Evolutionary conservation across 768 basidiomycete species (phyloP).

Genomic region (Kwoniella bestiolae): DNA sequence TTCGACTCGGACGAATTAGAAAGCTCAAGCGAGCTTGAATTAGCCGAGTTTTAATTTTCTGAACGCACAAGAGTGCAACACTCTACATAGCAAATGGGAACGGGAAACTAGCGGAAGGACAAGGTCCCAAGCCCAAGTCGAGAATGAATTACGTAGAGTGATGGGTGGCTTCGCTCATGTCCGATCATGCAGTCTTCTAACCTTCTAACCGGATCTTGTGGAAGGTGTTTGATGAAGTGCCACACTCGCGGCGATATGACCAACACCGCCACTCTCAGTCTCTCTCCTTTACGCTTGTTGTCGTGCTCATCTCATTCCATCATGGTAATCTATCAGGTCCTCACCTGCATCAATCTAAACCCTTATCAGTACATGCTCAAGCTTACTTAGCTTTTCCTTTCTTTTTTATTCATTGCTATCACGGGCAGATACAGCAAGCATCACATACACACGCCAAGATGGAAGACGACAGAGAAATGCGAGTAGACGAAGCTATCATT

Average conservation of each 20-base stretch:
- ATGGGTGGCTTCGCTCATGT: too few species aligned
- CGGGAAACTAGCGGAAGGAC: too few species aligned
- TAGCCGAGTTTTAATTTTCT: too few species aligned
- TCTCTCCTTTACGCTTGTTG: neutral
- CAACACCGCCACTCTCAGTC: neutral
- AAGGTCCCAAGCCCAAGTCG: too few species aligned
- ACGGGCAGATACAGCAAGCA: neutral
- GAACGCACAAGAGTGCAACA: too few species aligned
- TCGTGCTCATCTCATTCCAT: neutral
- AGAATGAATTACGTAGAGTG: too few species aligned
- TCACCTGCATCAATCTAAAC: neutral
- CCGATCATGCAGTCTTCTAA: too few species aligned
- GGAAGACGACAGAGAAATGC: constrained; percentile 55
- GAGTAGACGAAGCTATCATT: constrained; percentile 48
- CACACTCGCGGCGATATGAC: neutral
- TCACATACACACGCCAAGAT: constrained; percentile 28
- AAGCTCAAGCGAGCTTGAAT: too few species aligned
- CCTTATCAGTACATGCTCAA: neutral
- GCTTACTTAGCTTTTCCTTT: neutral
- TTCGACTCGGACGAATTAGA: too few species aligned
- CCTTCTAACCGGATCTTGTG: too few species aligned
- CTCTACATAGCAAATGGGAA: too few species aligned
- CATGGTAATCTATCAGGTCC: constrained; percentile 1
- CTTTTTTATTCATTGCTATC: neutral
- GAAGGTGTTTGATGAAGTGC: too few species aligned